A percentile compares a stretch with the other conserved stretches of the same genome.
phyloP scores from a whole-genome alignment of 768 basidiomycete species.

The Favolaschia claudopus region DNA sequence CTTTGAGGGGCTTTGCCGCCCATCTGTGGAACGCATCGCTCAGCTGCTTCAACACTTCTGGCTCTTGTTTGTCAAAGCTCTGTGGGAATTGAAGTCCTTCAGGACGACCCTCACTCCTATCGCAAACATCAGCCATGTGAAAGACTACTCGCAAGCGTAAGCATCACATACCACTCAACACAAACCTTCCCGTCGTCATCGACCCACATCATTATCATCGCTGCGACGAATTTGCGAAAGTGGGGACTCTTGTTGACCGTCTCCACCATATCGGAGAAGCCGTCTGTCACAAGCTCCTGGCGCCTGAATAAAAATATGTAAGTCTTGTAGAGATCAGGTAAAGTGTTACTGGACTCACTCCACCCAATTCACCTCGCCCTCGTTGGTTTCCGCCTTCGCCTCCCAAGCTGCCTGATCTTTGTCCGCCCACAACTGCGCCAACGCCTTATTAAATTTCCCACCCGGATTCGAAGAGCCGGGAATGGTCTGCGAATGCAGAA shows the following conservation, averaged over 20 bases:
- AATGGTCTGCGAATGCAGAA: background rate
- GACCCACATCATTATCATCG: constrained; percentile 7
- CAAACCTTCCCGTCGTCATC: background rate
- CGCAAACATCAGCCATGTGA: background rate
- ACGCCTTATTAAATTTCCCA: constrained; percentile 12
- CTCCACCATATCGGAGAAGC: constrained; percentile 7
- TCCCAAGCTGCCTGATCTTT: constrained; percentile 10
- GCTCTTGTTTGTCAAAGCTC: background rate
- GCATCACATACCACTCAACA: constrained; percentile 4
- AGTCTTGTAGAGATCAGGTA: background rate
- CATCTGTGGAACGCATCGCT: background rate
- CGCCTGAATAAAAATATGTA: constrained; percentile 8
- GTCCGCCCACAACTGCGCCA: constrained; percentile 1
- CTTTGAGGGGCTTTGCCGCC: constrained; percentile 8
- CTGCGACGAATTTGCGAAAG: constrained; percentile 7
- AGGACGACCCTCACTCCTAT: constrained; percentile 11
- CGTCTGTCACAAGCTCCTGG: constrained; percentile 5
- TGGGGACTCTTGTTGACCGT: constrained; percentile 4
- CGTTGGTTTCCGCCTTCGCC: background rate
- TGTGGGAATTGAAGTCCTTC: background rate
- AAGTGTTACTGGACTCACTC: constrained; percentile 1
- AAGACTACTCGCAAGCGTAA: background rate
- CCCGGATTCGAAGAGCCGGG: constrained; percentile 1
- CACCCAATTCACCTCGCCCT: constrained; percentile 16
- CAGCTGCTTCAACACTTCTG: background rate